These are phyloP conservation scores for Chaetoceros muelleri DNA, from an alignment of 108 stramenopile species.

Conservation along the genomic window DNA sequence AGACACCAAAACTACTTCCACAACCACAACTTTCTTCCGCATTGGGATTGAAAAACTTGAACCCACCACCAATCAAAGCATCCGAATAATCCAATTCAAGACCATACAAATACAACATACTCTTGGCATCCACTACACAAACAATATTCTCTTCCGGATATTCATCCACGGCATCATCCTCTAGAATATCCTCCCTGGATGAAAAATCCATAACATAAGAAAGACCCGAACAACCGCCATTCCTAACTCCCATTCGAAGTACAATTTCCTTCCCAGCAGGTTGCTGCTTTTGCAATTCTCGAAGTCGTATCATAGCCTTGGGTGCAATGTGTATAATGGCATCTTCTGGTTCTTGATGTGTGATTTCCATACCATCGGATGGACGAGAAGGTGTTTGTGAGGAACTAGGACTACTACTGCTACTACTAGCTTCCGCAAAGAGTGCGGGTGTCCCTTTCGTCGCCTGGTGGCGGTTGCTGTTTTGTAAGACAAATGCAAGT, in stretches of 20 bases:
- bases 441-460: no score
- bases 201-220: slow-evolving; percentile 92
- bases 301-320: slow-evolving; percentile 68
- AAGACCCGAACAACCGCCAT: slow-evolving; percentile 91
- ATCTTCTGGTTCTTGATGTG: slow-evolving; percentile 50
- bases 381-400: neutral
- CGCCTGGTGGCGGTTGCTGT: no score
- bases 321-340: slow-evolving; percentile 64
- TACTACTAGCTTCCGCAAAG: no score
- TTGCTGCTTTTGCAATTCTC: slow-evolving; percentile 61
- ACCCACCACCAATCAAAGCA: slow-evolving; percentile 93
- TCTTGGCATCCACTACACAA: slow-evolving; percentile 92
- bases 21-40: slow-evolving; percentile 93
- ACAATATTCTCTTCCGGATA: slow-evolving; percentile 57
- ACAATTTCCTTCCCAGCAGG: slow-evolving; percentile 25
- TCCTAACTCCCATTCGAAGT: slow-evolving; percentile 92
- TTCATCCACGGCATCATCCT: slow-evolving; percentile 73
- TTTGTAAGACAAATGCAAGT: no score
- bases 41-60: slow-evolving; percentile 97
- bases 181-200: slow-evolving; percentile 58
- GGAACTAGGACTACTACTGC: no score
- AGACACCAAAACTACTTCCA: slow-evolving; percentile 91
- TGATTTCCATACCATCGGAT: neutral
- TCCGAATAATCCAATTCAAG: slow-evolving; percentile 92
- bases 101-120: slow-evolving; percentile 90